Conservation (phyloP, 129 eudicot genomes). For the Rutidosis leptorrhynchoides region DNA sequence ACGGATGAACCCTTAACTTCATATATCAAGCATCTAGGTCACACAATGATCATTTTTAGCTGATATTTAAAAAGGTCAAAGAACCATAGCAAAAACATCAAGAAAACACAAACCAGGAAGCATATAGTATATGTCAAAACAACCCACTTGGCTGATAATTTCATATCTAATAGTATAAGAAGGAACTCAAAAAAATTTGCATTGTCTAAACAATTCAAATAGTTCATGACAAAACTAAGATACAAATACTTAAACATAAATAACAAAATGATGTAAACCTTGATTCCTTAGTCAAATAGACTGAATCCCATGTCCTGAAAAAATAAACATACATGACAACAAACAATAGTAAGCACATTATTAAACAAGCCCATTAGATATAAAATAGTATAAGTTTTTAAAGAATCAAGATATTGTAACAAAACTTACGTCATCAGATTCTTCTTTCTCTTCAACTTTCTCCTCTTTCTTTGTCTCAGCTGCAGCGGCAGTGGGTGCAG, state of each 20-base stretch:
- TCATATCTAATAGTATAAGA: background rate
- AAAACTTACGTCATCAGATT: constrained; percentile 61
- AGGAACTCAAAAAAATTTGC: background rate
- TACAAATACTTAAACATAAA: background rate
- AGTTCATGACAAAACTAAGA: background rate
- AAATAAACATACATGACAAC: background rate
- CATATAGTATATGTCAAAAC: background rate
- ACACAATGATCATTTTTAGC: background rate
- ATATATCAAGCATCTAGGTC: no score
- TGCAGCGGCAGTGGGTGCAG: constrained; percentile 51
- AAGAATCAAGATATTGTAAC: background rate
- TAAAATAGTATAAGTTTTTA: background rate
- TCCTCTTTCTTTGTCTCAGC: constrained; percentile 77
- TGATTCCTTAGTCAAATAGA: constrained; percentile 22
- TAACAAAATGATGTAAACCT: background rate
- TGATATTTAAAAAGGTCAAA: background rate
- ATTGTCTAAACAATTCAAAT: background rate
- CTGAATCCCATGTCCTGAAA: constrained; percentile 32
- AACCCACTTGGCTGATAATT: background rate
- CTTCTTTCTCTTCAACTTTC: constrained; percentile 74
- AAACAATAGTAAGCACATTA: background rate
- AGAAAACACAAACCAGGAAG: background rate
- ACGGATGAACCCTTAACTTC: background rate
- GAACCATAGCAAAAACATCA: background rate
- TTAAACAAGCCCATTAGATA: background rate